Conservation (phyloP, 1,139 yeast genomes). For the Pichia sp. region DNA sequence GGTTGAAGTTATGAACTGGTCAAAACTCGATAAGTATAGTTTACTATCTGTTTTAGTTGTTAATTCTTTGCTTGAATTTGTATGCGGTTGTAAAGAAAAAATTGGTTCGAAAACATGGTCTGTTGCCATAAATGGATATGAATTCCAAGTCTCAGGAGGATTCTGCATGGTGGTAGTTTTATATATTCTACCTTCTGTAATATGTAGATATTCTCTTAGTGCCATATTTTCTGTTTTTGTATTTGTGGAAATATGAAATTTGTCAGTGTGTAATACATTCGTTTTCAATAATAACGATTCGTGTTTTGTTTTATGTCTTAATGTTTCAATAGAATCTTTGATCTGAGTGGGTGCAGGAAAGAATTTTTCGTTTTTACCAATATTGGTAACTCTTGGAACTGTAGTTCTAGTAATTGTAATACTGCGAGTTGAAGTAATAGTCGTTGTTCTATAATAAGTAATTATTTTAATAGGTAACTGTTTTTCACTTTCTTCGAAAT, state of each 20-base stretch:
- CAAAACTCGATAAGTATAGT: background rate
- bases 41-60: too few species aligned
- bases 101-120: conserved; percentile 2
- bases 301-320: too few species aligned
- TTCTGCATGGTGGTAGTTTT: background rate
- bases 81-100: background rate
- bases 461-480: conserved; percentile 1
- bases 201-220: too few species aligned
- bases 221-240: too few species aligned
- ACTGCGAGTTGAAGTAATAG: conserved; percentile 8
- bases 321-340: background rate
- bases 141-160: conserved; percentile 11
- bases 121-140: conserved; percentile 9
- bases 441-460: conserved; percentile 14
- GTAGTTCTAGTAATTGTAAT: conserved; percentile 3
- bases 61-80: background rate
- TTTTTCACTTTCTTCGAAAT: background rate
- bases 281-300: too few species aligned
- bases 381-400: background rate
- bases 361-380: background rate
- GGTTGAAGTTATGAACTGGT: conserved; percentile 1
- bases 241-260: too few species aligned
- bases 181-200: too few species aligned
- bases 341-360: background rate
- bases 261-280: too few species aligned